Evolutionary conservation across 1,284 basidiomycete species (phyloP).

Genomic region (Prillingera fragicola): DNA sequence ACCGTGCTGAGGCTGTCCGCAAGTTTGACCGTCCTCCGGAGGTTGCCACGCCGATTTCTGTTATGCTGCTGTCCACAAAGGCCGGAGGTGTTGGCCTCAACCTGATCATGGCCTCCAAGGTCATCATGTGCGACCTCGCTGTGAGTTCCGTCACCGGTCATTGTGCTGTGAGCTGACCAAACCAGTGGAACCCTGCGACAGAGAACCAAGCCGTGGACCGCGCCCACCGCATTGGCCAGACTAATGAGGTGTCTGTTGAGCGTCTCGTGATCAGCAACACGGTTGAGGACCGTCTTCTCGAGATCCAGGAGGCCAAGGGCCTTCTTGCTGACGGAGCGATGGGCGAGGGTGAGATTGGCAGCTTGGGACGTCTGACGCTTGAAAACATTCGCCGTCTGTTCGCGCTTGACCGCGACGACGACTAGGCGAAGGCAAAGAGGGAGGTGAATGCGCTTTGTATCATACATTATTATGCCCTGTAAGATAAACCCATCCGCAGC

Average conservation of each 20-base stretch:
- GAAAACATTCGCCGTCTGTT: constrained; percentile 17
- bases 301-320: constrained; percentile 36
- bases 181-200: constrained; percentile 43
- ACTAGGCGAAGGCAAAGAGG: no score
- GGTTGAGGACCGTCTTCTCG: constrained; percentile 35
- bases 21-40: constrained; percentile 29
- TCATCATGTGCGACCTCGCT: constrained; percentile 20
- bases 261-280: constrained; percentile 58
- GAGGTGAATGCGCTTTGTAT: no score
- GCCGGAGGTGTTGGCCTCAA: constrained; percentile 44
- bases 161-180: not conserved
- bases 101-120: constrained; percentile 38
- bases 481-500: no score
- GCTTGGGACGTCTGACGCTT: constrained; percentile 13
- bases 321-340: constrained; percentile 45
- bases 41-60: constrained; percentile 21
- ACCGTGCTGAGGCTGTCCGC: constrained; percentile 34
- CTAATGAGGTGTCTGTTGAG: constrained; percentile 73
- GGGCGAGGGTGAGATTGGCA: constrained; percentile 42
- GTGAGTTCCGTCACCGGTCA: constrained; percentile 1
- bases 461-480: no score
- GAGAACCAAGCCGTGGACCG: constrained; percentile 45
- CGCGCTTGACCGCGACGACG: constrained; percentile 6
- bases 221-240: constrained; percentile 87
- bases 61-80: constrained; percentile 48